Evolutionary conservation across 1,284 basidiomycete genomes (phyloP).

Genomic region (Naganishia cerealis): DNA sequence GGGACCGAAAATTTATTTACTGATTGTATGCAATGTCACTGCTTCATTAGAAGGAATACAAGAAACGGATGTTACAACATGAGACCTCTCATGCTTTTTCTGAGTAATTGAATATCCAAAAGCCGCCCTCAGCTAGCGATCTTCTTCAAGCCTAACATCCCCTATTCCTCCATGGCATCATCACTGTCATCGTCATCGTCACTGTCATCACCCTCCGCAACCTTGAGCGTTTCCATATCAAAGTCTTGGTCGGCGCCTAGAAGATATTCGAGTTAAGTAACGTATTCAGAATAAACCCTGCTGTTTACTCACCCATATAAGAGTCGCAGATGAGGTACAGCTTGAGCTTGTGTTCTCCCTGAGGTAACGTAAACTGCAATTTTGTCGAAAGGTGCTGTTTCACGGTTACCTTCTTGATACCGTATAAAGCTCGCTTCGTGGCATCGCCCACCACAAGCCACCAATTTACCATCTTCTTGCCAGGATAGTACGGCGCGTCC

Average conservation of each 20-base stretch:
- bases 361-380: slow-evolving; percentile 81
- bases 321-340: slow-evolving; percentile 91
- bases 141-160: background rate
- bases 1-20: too few relatives aligned
- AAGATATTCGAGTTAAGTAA: background rate
- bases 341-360: slow-evolving; percentile 79
- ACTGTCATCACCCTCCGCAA: slow-evolving; percentile 79
- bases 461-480: slow-evolving; percentile 90
- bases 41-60: background rate
- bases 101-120: background rate
- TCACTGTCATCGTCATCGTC: slow-evolving; percentile 63
- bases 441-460: slow-evolving; percentile 91
- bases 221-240: slow-evolving; percentile 71
- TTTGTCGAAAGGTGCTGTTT: slow-evolving; percentile 73
- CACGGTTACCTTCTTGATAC: slow-evolving; percentile 93
- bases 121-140: background rate
- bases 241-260: slow-evolving; percentile 78
- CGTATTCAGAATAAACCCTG: slow-evolving; percentile 10
- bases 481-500: slow-evolving; percentile 87
- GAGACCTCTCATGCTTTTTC: background rate
- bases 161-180: slow-evolving; percentile 62
- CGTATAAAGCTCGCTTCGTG: slow-evolving; percentile 69
- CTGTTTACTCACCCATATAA: slow-evolving; percentile 64
- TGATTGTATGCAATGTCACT: background rate
- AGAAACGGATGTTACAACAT: background rate